A percentile compares a stretch with the other conserved stretches of the same genome.
Evolutionary conservation across 768 basidiomycete species (phyloP).

Genomic region (Rhodotorula graminis): DNA sequence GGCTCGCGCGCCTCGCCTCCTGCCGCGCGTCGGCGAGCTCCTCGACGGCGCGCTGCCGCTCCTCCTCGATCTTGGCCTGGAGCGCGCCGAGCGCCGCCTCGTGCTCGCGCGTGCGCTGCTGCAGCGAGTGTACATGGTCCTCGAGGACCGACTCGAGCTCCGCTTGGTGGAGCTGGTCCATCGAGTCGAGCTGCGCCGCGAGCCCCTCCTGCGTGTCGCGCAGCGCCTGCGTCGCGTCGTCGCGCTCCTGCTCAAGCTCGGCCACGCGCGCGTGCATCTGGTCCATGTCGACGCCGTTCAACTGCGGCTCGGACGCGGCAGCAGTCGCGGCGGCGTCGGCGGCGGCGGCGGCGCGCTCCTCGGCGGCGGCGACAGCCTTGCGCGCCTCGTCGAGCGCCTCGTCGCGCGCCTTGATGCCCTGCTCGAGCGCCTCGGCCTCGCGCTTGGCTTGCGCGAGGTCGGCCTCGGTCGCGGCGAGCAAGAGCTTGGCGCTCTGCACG

Average conservation of each 20-base stretch:
- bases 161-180: conserved; percentile 45
- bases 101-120: conserved; percentile 50
- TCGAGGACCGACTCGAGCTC: conserved; percentile 37
- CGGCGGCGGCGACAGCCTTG: conserved; percentile 50
- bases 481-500: conserved; percentile 58
- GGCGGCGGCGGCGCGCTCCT: conserved; percentile 35
- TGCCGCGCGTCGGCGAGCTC: conserved; percentile 15
- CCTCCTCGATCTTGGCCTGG: conserved; percentile 60
- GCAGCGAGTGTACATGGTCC: background rate
- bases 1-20: background rate
- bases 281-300: background rate
- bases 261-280: conserved; percentile 5
- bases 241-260: conserved; percentile 4
- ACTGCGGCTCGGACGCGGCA: conserved; percentile 6
- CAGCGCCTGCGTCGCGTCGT: conserved; percentile 21
- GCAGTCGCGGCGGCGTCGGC: conserved; percentile 44
- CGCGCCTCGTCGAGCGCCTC: conserved; percentile 64
- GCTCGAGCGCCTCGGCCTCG: conserved; percentile 10
- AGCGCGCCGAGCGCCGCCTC: conserved; percentile 58
- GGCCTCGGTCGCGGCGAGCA: conserved; percentile 66
- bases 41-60: background rate
- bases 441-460: conserved; percentile 70
- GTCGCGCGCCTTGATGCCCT: conserved; percentile 54
- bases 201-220: conserved; percentile 24
- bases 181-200: conserved; percentile 15